phyloP scores from a whole-genome alignment of 2,329 filamentous ascomycete genomes.

The Calonectria naviculata region DNA sequence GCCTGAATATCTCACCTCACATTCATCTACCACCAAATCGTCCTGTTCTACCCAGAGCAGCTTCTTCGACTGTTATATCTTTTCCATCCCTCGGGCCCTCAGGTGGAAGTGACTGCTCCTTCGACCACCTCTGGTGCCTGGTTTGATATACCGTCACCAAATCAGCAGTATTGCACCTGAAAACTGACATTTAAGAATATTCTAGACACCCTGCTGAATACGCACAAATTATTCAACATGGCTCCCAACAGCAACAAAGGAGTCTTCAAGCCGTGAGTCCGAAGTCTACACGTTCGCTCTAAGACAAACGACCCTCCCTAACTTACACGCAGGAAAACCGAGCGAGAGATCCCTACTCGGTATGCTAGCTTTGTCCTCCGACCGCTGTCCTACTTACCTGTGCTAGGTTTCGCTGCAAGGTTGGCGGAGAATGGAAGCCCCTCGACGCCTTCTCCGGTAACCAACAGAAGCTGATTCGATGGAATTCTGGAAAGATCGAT shows the following conservation, averaged over 20 bases:
- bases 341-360: slow-evolving; percentile 16
- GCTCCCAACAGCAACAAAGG: slow-evolving; percentile 27
- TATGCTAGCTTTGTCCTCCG: background rate
- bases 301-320: background rate
- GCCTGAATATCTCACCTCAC: too few relatives aligned
- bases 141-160: background rate
- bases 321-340: slow-evolving; percentile 16
- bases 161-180: background rate
- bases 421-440: slow-evolving; percentile 50
- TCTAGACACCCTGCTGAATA: background rate
- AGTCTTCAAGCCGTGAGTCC: slow-evolving; percentile 27
- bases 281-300: slow-evolving; percentile 9
- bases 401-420: slow-evolving; percentile 47
- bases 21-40: too few relatives aligned
- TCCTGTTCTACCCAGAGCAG: background rate
- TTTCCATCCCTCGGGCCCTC: too few relatives aligned
- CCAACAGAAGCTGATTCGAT: slow-evolving; percentile 43
- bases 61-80: background rate
- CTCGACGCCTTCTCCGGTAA: slow-evolving; percentile 45
- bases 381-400: background rate
- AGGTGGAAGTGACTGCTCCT: too few relatives aligned
- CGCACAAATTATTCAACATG: background rate
- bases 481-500: slow-evolving; percentile 34
- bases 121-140: background rate
- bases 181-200: background rate